Evolutionary conservation across 768 basidiomycete genomes (phyloP).

Genomic region (Rickenella mellea): DNA sequence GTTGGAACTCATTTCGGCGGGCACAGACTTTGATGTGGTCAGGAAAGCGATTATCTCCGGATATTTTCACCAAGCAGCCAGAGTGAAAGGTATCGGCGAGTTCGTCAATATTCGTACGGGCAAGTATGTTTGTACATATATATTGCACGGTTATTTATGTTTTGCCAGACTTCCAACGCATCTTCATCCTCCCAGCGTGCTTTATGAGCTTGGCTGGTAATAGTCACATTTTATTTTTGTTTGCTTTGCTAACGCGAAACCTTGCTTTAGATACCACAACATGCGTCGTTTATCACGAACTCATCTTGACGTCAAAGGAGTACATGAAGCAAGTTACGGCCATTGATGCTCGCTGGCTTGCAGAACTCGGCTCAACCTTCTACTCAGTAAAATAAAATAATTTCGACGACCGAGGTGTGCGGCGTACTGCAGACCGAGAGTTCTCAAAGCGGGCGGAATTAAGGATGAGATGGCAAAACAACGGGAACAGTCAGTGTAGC

Average conservation of each 20-base stretch:
- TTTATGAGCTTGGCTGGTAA: conserved; percentile 93
- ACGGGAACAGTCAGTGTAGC: conserved; percentile 54
- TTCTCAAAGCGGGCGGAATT: conserved; percentile 88
- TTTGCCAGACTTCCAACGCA: conserved; percentile 91
- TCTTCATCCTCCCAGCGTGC: conserved; percentile 90
- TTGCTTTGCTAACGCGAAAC: not conserved
- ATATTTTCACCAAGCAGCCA: conserved; percentile 97
- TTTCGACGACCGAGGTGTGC: conserved; percentile 80
- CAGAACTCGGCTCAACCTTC: conserved; percentile 91
- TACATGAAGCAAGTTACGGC: conserved; percentile 99
- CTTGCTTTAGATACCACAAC: conserved; percentile 74
- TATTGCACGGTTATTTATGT: conserved; percentile 1
- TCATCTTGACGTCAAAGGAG: conserved; percentile 89
- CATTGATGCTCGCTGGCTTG: conserved; percentile 95
- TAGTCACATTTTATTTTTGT: conserved; percentile 16
- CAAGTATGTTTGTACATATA: conserved; percentile 17
- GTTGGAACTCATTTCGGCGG: conserved; percentile 84
- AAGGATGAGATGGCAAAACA: conserved; percentile 86
- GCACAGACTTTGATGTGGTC: conserved; percentile 91
- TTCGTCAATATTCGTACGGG: conserved; percentile 96
- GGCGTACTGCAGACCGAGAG: conserved; percentile 74
- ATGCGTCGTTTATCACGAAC: conserved; percentile 94
- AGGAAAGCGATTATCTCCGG: conserved; percentile 95
- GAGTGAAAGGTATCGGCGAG: conserved; percentile 98
- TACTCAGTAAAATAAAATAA: conserved; percentile 97